A percentile compares a stretch with the other conserved stretches of the same genome.
Conservation (phyloP, 768 basidiomycete species). For the Exidia glandulosa region DNA sequence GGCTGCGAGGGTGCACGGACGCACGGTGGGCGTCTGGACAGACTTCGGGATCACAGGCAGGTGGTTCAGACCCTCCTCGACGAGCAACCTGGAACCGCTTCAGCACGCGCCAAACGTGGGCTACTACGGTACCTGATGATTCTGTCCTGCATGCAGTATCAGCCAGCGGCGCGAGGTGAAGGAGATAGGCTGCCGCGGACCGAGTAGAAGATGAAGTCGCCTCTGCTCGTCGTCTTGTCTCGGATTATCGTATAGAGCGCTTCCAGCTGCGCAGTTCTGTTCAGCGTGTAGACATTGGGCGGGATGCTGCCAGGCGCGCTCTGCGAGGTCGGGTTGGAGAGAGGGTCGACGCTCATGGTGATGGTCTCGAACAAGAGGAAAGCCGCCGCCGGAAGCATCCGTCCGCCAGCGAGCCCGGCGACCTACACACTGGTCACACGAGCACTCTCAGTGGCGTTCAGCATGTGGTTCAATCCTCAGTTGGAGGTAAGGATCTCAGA, state of each 20-base stretch:
- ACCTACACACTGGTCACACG: no score
- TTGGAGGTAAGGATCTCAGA: no score
- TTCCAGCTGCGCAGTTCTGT: conserved; percentile 86
- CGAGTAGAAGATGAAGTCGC: conserved; percentile 94
- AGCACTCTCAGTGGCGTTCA: no score
- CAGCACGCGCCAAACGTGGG: neutral
- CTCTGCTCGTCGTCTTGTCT: conserved; percentile 74
- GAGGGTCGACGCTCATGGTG: neutral
- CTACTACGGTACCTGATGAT: neutral
- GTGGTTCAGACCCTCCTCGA: conserved; percentile 84
- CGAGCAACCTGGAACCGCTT: conserved; percentile 38
- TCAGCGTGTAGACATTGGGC: conserved; percentile 78
- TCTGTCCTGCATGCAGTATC: neutral
- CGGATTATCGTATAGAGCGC: conserved; percentile 92
- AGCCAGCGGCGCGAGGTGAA: neutral
- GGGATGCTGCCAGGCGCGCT: conserved; percentile 37
- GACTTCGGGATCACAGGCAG: conserved; percentile 64
- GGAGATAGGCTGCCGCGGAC: conserved; percentile 68
- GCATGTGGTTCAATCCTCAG: no score
- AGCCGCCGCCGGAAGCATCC: neutral
- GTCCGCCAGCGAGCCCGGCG: no score
- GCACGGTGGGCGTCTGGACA: conserved; percentile 73
- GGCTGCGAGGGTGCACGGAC: neutral
- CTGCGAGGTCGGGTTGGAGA: conserved; percentile 20
- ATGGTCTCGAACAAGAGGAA: neutral